phyloP scores from a whole-genome alignment of 345 rosid species.

The Gossypium ekmanianum region DNA sequence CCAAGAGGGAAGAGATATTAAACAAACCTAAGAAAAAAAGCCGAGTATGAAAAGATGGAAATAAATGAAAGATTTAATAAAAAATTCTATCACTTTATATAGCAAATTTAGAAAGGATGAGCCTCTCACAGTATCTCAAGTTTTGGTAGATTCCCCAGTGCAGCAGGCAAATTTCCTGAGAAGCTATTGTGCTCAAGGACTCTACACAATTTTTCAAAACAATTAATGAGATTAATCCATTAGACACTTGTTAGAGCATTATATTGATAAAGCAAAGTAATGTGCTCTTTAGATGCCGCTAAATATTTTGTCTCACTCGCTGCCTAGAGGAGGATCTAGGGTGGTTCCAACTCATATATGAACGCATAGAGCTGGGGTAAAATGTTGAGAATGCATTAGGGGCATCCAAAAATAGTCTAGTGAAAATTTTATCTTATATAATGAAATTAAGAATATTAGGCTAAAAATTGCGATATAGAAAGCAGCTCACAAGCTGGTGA shows the following conservation, averaged over 20 bases:
- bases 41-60: neutral
- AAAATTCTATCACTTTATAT: too few species aligned
- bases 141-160: constrained; percentile 42
- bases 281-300: too few species aligned
- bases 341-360: too few species aligned
- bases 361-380: too few species aligned
- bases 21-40: too few species aligned
- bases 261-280: too few species aligned
- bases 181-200: constrained; percentile 14
- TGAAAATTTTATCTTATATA: neutral
- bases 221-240: neutral
- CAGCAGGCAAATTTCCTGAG: constrained; percentile 38
- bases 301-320: too few species aligned
- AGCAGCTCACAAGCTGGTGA: constrained; percentile 35
- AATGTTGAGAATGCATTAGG: too few species aligned
- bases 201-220: constrained; percentile 20
- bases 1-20: too few species aligned
- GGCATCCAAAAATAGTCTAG: too few species aligned
- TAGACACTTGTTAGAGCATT: too few species aligned
- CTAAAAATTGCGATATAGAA: neutral
- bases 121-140: constrained; percentile 53
- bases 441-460: neutral
- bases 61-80: neutral
- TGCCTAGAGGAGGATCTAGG: too few species aligned
- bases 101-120: neutral